phyloP scores from a whole-genome alignment of 176 grass and related monocot genomes.

The Bothriochloa decipiens region DNA sequence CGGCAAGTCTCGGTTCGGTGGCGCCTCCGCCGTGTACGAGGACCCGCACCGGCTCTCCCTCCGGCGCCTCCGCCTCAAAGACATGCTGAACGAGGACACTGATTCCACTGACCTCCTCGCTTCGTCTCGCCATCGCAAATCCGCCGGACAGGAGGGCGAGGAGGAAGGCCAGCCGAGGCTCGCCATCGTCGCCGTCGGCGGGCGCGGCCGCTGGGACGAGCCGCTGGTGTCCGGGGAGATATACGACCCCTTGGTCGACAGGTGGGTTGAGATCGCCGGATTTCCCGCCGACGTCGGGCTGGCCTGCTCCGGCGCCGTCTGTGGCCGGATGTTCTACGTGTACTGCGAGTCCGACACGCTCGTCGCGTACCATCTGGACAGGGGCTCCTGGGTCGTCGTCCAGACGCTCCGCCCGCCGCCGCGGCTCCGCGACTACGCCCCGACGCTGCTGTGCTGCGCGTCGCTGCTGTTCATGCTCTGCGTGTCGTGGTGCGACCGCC shows the following conservation, averaged over 20 bases:
- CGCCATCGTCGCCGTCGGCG: conserved; percentile 72
- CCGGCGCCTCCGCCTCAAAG: conserved; percentile 58
- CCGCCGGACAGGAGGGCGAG: neutral
- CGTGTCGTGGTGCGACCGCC: conserved; percentile 82
- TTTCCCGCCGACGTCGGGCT: conserved; percentile 77
- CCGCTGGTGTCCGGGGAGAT: conserved; percentile 80
- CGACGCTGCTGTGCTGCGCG: conserved; percentile 64
- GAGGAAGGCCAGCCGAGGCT: conserved; percentile 37
- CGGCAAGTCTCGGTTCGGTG: conserved; percentile 47
- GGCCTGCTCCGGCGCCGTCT: conserved; percentile 68
- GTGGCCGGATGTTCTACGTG: conserved; percentile 70
- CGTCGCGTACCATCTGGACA: conserved; percentile 78
- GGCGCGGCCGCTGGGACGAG: conserved; percentile 77
- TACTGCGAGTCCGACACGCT: conserved; percentile 84
- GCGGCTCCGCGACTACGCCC: conserved; percentile 74
- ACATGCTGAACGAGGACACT: conserved; percentile 64
- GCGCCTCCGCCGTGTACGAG: conserved; percentile 74
- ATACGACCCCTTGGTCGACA: conserved; percentile 67
- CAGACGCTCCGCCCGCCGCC: conserved; percentile 60
- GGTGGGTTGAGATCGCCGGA: conserved; percentile 69
- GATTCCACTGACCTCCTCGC: neutral
- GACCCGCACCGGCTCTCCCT: conserved; percentile 72
- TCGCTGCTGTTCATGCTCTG: conserved; percentile 78
- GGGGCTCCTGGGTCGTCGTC: conserved; percentile 63
- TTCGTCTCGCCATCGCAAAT: neutral